phyloP scores from a whole-genome alignment of 371 early-diverging fungal genomes.

The Mucor sp. region DNA sequence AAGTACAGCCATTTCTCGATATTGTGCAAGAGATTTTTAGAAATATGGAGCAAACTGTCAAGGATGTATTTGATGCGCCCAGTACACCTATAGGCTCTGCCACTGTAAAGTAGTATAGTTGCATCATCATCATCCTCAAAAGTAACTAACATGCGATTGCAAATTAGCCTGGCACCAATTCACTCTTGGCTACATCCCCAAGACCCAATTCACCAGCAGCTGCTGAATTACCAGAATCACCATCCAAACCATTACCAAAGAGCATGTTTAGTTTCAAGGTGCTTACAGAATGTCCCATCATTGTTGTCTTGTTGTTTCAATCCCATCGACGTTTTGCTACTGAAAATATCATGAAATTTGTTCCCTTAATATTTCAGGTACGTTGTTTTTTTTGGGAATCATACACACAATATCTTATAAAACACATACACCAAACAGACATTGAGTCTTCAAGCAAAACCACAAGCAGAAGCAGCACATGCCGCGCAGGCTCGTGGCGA shows the following conservation, averaged over 20 bases:
- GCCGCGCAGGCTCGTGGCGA: conserved; percentile 68
- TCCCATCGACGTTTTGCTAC: conserved; percentile 77
- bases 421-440: conserved; percentile 56
- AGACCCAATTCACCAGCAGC: conserved; percentile 77
- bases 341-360: conserved; percentile 80
- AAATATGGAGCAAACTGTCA: conserved; percentile 86
- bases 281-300: conserved; percentile 95
- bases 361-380: conserved; percentile 87
- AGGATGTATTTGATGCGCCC: conserved; percentile 77
- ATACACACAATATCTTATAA: no score
- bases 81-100: conserved; percentile 55
- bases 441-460: conserved; percentile 74
- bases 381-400: background rate
- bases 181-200: conserved; percentile 64
- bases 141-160: no score
- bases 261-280: conserved; percentile 94
- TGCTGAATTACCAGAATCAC: conserved; percentile 62
- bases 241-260: conserved; percentile 70
- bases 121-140: background rate
- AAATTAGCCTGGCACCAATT: conserved; percentile 56
- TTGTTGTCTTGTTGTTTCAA: conserved; percentile 94
- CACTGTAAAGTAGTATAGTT: conserved; percentile 42
- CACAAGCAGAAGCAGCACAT: conserved; percentile 75
- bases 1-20: conserved; percentile 89
- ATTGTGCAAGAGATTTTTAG: conserved; percentile 90